phyloP scores from a whole-genome alignment of 2,329 filamentous ascomycete genomes.

The Decorospora gaudefroyi region DNA sequence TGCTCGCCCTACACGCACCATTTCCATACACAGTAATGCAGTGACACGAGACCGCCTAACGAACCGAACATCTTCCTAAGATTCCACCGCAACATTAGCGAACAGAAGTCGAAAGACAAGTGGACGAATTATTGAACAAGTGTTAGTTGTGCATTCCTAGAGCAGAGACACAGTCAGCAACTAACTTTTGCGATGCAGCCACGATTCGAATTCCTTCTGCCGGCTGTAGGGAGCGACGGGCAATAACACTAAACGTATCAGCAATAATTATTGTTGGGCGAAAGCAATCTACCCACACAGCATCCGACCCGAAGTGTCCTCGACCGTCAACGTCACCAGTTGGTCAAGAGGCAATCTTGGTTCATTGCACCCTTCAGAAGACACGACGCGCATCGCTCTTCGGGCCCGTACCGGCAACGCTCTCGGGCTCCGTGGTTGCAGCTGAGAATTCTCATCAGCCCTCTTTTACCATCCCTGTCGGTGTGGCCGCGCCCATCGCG shows the following conservation, averaged over 20 bases:
- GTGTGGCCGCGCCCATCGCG: background rate
- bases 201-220: conserved; percentile 26
- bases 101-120: conserved; percentile 2
- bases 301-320: conserved; percentile 4
- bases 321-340: conserved; percentile 10
- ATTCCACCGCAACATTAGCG: conserved; percentile 3
- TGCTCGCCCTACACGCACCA: conserved; percentile 25
- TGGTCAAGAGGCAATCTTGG: background rate
- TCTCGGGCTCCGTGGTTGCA: conserved; percentile 9
- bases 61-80: background rate
- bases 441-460: conserved; percentile 16
- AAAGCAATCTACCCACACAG: conserved; percentile 18
- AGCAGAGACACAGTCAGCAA: conserved; percentile 35
- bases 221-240: conserved; percentile 15
- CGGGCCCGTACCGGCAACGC: conserved; percentile 7
- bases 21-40: conserved; percentile 26
- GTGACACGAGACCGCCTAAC: conserved; percentile 24
- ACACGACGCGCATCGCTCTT: conserved; percentile 1
- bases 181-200: conserved; percentile 25
- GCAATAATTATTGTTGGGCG: conserved; percentile 19
- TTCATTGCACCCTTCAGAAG: background rate
- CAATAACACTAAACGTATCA: conserved; percentile 2
- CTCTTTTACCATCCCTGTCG: background rate
- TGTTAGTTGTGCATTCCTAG: conserved; percentile 23
- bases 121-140: conserved; percentile 1